Evolutionary conservation across 208 protist genomes (phyloP), one percentile per base, ranked within the genome.

Genomic region (Crithidia bombi): DNA sequence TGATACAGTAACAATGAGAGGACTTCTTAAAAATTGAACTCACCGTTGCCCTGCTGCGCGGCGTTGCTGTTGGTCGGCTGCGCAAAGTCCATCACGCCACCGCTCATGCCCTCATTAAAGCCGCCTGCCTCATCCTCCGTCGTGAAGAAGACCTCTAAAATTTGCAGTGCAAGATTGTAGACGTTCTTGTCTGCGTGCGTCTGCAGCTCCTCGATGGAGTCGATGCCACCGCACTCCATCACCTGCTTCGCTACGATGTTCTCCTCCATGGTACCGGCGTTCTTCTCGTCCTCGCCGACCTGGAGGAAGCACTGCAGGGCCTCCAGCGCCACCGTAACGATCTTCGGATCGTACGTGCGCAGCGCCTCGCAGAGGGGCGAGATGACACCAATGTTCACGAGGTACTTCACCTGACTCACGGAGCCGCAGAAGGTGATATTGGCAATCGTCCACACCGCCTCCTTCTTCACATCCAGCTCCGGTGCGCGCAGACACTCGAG

Each of bases 361-460:
- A 99, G 86, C n/a, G 98, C 65, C 41, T 99, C 92, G 77, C 95
- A 98, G 25, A 99, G 79, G n/a, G 89, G 89, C 15, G 76, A 69
- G 49, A 99, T 95, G 62, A 88, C 88, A 46, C 89, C 93, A 47
- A 94, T 82, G 33, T 90, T 73, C 3, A 99, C 89, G 0, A 99
- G 74, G 69, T 94, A 90, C 61, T 83, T 73, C 72, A 99, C 89
- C 71, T 99, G 98, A 33, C 96, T 78, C 1, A 75, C 41, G 28
- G 77, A 83, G 38, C 98, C 98, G 64, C 97, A 98, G 28, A 89
- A 89, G 23, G 91, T 93, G 3, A 98, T 91, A 79, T 99, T 99
- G 19, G 93, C 91, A 38, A 99, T 90, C 39, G 94, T 92, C 98
- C 98, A 99, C 10, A 98, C 94, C 26, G 98, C 98, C 84, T 99